Percentiles rank a stretch among this genome's conserved stretches.
Conservation (phyloP, 1,284 basidiomycete genomes). For the Lignosus rhinocerotis region DNA sequence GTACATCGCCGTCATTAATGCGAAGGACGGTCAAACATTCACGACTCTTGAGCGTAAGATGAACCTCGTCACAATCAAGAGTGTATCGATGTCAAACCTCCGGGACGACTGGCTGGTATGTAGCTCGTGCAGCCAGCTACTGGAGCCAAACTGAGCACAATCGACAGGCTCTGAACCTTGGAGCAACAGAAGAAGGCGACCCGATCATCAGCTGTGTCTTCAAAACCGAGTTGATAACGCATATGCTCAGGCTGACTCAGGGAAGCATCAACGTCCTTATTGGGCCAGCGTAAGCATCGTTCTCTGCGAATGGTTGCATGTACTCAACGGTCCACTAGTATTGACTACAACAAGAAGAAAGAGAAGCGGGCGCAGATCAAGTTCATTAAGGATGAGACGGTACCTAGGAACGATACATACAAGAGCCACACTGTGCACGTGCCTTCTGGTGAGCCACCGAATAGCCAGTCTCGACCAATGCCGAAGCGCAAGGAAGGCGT, state of each 20-base stretch:
- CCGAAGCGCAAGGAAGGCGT: slow-evolving; percentile 86
- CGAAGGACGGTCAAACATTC: slow-evolving; percentile 65
- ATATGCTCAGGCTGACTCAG: slow-evolving; percentile 81
- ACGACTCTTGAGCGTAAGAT: slow-evolving; percentile 87
- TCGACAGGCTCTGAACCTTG: slow-evolving; percentile 68
- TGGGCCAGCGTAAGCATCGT: slow-evolving; percentile 64
- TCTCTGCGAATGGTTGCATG: not conserved
- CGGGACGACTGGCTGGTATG: slow-evolving; percentile 94
- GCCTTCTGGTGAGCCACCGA: slow-evolving; percentile 83
- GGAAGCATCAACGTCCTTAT: slow-evolving; percentile 77
- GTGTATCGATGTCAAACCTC: slow-evolving; percentile 84
- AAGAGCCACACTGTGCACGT: slow-evolving; percentile 94
- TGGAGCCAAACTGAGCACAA: not conserved
- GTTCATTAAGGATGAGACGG: slow-evolving; percentile 87
- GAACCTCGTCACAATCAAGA: slow-evolving; percentile 83
- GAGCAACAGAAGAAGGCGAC: slow-evolving; percentile 89
- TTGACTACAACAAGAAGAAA: slow-evolving; percentile 95
- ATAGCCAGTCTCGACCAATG: slow-evolving; percentile 79
- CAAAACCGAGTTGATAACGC: slow-evolving; percentile 93
- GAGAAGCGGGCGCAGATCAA: slow-evolving; percentile 92
- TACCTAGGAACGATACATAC: slow-evolving; percentile 84
- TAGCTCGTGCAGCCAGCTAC: not conserved
- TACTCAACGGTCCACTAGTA: slow-evolving; percentile 41
- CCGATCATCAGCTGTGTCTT: slow-evolving; percentile 90
- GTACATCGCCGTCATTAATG: slow-evolving; percentile 76